Evolutionary conservation across 1,284 basidiomycete genomes (phyloP), one percentile per base, ranked within the genome.

Genomic region (Mycena sp.): DNA sequence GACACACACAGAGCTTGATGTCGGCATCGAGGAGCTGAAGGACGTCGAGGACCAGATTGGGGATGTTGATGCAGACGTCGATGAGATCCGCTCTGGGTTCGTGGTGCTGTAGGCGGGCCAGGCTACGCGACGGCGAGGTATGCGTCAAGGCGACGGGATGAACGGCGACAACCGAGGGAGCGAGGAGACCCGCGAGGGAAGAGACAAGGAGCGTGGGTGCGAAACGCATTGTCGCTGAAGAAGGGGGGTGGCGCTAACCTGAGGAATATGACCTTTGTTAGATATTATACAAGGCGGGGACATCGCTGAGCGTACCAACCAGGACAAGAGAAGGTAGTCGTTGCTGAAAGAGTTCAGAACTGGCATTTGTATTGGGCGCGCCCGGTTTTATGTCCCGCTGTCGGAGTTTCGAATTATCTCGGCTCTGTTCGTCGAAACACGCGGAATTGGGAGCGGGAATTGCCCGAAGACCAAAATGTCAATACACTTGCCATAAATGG

Each of bases 151-250:
- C 16, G 16, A 21, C 40, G 14, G 50, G 14, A 30, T 51, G 25
- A 29, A 32, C 21, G 37, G 62, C 55, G 30, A 53, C 21, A 45
- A 58, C 62, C 0, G 54, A 32, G 41, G 58, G 58, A 49, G 46
- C 17, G 38, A 58, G 46, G 26, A 29, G 12, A 30, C n/a, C 38
- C 17, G 43, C 57, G 48, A 67, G 57, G 52, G 54, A 53, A 1
- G 58, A 50, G 19, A 67, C 25, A 67, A 67, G 5, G 65, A 67
- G 58, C 25, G 65, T 67, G 50, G 58, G 55, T 19, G 58, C 56
- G 55, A 67, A 26, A 37, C 54, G 65, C 65, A 67, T 67, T 48
- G 59, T 50, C 23, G 63, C 26, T 35, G 45, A 17, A 23, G 30
- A 40, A n/a, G 17, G 0, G 21, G 54, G 16, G 40, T 10, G 17